Evolutionary conservation across 176 grass and related monocot genomes (phyloP).

Genomic region (bread wheat (Triticum aestivum)): IWGSC_CS_RefSeq_v2.1 NC_057810.1:723359011-723359510

Average conservation of each 20-base stretch:
- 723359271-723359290: background rate
- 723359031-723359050: background rate
- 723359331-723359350: background rate
- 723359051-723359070: constrained; percentile 1
- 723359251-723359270: fast-evolving
- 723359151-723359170: background rate
- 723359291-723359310: constrained; percentile 34
- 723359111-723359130: background rate
- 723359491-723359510: too few species aligned
- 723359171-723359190: constrained; percentile 7
- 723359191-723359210: background rate
- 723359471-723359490: too few species aligned
- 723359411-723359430: background rate
- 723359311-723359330: background rate
- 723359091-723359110: background rate
- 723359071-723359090: constrained; percentile 12
- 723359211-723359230: constrained; percentile 18
- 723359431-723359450: fast-evolving
- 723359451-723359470: background rate
- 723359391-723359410: background rate
- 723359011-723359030: constrained; percentile 7
- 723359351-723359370: constrained; percentile 37
- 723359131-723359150: background rate
- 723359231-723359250: constrained; percentile 5
- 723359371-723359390: constrained; percentile 14